phyloP scores from a whole-genome alignment of 2,329 filamentous ascomycete species.

The Microdochium trichocladiopsis region DNA sequence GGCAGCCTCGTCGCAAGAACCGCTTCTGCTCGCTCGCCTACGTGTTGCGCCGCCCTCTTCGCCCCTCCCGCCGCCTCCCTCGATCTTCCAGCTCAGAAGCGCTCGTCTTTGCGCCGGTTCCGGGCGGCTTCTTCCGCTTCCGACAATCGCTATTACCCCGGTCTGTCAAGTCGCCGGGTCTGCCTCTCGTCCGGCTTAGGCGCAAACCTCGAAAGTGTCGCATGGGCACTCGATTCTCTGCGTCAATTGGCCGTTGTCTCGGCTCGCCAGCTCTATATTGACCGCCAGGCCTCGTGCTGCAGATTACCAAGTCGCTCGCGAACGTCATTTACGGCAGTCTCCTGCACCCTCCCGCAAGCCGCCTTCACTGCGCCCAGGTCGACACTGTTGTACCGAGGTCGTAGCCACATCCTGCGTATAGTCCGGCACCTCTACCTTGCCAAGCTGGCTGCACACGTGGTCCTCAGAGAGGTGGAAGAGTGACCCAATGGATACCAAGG shows the following conservation, averaged over 20 bases:
- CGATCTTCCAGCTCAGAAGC: too few species aligned
- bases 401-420: background rate
- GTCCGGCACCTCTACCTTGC: background rate
- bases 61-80: too few species aligned
- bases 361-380: background rate
- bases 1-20: too few species aligned
- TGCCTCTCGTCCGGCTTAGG: too few species aligned
- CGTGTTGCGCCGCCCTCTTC: background rate
- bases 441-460: background rate
- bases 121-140: too few species aligned
- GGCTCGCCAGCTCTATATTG: background rate
- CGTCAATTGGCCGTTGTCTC: background rate
- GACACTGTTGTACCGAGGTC: background rate
- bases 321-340: background rate
- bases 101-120: too few species aligned
- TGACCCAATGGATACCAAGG: background rate
- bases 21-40: too few species aligned
- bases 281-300: background rate
- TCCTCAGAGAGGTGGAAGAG: background rate
- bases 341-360: background rate
- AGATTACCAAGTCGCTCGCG: background rate
- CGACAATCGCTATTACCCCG: too few species aligned
- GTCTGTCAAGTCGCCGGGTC: too few species aligned
- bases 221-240: background rate
- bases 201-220: background rate